These are phyloP conservation scores for Phytopythium mirpurense DNA, from an alignment of 352 stramenopile species.

Conservation along the genomic window DNA sequence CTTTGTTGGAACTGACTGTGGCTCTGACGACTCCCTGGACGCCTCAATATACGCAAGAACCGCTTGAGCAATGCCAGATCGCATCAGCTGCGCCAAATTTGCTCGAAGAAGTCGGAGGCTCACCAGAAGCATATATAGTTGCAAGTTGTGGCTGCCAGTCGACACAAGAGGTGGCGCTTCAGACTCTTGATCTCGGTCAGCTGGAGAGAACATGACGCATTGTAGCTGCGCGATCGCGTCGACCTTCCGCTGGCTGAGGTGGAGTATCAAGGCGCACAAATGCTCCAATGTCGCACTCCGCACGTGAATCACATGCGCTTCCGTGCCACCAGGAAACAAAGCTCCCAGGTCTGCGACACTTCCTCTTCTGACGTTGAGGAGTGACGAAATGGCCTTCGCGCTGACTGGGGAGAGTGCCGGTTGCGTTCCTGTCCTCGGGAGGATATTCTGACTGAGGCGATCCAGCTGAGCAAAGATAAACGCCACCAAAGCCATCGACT, in stretches of 20 bases:
- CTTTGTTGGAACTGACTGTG: background rate
- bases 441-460: conserved; percentile 43
- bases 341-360: background rate
- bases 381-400: too few species aligned
- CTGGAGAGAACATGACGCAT: background rate
- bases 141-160: conserved; percentile 12
- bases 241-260: conserved; percentile 36
- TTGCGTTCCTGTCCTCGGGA: conserved; percentile 24
- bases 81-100: conserved; percentile 68
- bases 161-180: too few species aligned
- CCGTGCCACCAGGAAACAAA: conserved; percentile 35
- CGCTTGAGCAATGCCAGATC: conserved; percentile 40
- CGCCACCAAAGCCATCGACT: conserved; percentile 12
- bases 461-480: conserved; percentile 81
- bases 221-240: conserved; percentile 16
- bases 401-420: background rate
- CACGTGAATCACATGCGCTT: conserved; percentile 31
- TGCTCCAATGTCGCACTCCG: conserved; percentile 44
- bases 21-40: background rate
- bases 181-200: background rate
- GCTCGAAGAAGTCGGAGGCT: conserved; percentile 68
- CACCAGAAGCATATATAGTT: conserved; percentile 61
- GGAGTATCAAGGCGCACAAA: conserved; percentile 26
- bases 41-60: conserved; percentile 15
- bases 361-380: too few species aligned